Base-by-base conservation (phyloP, 2,329 filamentous ascomycete genomes). In the Aspergillus ibericus region DNA sequence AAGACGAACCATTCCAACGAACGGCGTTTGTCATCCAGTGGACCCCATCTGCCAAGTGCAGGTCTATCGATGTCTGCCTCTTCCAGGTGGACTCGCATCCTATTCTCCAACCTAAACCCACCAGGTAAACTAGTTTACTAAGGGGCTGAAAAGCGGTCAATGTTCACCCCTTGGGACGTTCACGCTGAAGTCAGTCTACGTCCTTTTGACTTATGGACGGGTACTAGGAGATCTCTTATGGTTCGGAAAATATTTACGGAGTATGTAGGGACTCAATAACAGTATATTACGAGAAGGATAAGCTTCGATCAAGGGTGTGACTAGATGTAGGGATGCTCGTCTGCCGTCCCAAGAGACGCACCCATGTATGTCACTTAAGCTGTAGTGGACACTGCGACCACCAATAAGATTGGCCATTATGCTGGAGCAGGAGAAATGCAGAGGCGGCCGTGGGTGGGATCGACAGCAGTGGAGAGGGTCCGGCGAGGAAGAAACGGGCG, bases 321-420 rank as follows among this genome's bases (percentile, higher is more conserved):
- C 29, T 32, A 9, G 29, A 10, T 10, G 29, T 32, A 32, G 29
- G 35, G 35, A 16, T 38, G 35, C 4, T 38, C 13, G 13, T 38
- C 15, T 38, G 35, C n/a, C 35, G 35, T 4, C 8, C 44, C 15
- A 29, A 47, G 44, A 29, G n/a, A 29, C 22, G 22, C 44, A 35
- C 1, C 25, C n/a, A 36, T 50, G 29, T 51, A 53, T 44, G 12
- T 12, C 51, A 44, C 51, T 13, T 13, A 27, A 44, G 51, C 36
- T 42, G 6, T 12, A 29, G 56, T 54, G 56, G 56, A 42, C 50
- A 53, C 56, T n/a, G 32, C 50, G 34, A 50, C 50, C 50, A 25
- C 56, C 50, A 58, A 58, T 58, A 10, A 58, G 18, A 34, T n/a
- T n/a, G 36, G 15, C 34, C 38, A 18, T 27, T 35, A 53, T n/a